phyloP scores from a whole-genome alignment of 345 rosid genomes.

The Populus simonii region DNA sequence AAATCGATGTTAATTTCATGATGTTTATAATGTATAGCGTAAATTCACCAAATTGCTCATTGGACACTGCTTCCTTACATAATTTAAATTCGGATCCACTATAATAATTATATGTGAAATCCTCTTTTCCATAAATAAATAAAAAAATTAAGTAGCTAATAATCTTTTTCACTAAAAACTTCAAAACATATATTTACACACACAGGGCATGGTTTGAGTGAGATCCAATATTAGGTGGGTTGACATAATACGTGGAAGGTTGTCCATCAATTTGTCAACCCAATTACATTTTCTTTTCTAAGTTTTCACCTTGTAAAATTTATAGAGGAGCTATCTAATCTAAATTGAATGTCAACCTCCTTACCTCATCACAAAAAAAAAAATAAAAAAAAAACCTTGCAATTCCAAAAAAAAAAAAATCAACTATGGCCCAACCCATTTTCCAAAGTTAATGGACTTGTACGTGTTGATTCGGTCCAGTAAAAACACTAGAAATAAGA shows the following conservation, averaged over 20 bases:
- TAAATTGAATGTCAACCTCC: neutral
- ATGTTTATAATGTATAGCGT: too few relatives aligned
- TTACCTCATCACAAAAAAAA: neutral
- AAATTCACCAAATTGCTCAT: too few relatives aligned
- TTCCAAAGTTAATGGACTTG: neutral
- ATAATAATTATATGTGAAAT: too few relatives aligned
- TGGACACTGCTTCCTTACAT: too few relatives aligned
- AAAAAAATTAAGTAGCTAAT: too few relatives aligned
- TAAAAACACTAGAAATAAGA: neutral
- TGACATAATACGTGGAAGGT: neutral
- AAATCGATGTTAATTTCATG: too few relatives aligned
- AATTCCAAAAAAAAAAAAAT: neutral
- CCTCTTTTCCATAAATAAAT: too few relatives aligned
- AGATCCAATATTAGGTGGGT: slow-evolving; percentile 6
- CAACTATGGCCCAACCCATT: neutral
- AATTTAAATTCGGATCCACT: too few relatives aligned
- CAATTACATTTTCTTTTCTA: neutral
- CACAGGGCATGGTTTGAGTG: neutral
- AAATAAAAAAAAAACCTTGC: neutral
- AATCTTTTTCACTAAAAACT: too few relatives aligned
- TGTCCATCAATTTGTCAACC: slow-evolving; percentile 1
- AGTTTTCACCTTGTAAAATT: neutral
- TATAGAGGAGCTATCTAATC: neutral
- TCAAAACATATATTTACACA: too few relatives aligned
- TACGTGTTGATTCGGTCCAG: neutral